Conservation (phyloP, 352 stramenopile species). For the Phytophthora cactorum region DNA sequence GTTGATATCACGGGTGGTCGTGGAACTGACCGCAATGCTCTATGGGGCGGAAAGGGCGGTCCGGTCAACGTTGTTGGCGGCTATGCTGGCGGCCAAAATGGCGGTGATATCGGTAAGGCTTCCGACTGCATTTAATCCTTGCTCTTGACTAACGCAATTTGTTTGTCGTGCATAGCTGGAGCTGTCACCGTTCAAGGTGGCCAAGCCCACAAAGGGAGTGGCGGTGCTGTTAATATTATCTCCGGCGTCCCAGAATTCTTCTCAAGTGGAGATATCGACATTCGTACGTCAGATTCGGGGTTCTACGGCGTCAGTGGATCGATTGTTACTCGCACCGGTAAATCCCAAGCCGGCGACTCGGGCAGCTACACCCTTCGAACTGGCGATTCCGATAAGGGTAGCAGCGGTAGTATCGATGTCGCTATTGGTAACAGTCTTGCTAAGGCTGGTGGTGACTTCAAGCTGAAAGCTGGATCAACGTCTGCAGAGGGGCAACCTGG, state of each 20-base stretch:
- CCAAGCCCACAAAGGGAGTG: conserved; percentile 47
- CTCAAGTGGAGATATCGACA: conserved; percentile 60
- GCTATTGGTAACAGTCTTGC: conserved; percentile 28
- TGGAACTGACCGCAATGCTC: conserved; percentile 48
- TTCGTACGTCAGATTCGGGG: conserved; percentile 74
- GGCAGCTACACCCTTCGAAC: conserved; percentile 63
- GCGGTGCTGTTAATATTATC: conserved; percentile 56
- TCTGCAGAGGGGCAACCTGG: conserved; percentile 58
- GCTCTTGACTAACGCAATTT: conserved; percentile 6
- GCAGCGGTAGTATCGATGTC: conserved; percentile 32
- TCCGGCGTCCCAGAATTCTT: conserved; percentile 48
- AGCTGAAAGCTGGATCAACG: conserved; percentile 36
- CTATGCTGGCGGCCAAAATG: conserved; percentile 49
- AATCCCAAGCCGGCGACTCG: conserved; percentile 60
- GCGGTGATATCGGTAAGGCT: conserved; percentile 53
- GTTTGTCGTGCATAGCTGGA: conserved; percentile 38
- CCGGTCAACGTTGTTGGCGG: conserved; percentile 62
- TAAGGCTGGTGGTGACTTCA: conserved; percentile 31
- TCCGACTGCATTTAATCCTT: not conserved
- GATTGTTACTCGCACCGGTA: conserved; percentile 65
- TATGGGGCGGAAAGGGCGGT: conserved; percentile 64
- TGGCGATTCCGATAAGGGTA: conserved; percentile 52
- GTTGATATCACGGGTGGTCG: conserved; percentile 57
- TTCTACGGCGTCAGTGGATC: conserved; percentile 72
- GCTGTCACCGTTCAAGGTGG: conserved; percentile 57